A percentile compares a stretch with the other conserved stretches of the same genome.
phyloP scores from a whole-genome alignment of 345 rosid genomes.

The Kernera saxatilis region DNA sequence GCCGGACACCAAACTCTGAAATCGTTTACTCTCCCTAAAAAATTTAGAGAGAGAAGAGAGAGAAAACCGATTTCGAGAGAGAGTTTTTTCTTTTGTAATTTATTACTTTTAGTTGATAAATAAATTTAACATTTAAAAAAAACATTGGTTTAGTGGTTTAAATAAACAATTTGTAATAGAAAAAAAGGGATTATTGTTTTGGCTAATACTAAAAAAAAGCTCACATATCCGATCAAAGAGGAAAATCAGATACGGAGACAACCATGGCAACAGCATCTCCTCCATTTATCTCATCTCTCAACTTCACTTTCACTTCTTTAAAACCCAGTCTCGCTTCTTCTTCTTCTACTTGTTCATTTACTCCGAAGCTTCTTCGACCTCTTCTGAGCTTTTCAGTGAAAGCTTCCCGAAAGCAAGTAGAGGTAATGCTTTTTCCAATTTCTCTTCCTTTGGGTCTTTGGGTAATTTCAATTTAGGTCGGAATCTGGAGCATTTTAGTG shows the following conservation, averaged over 20 bases:
- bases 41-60: too few species aligned
- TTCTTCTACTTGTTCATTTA: neutral
- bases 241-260: neutral
- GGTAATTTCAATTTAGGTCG: neutral
- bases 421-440: constrained; percentile 33
- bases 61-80: too few species aligned
- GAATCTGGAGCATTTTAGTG: neutral
- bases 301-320: constrained; percentile 25
- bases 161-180: too few species aligned
- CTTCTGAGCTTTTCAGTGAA: constrained; percentile 34
- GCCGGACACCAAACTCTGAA: too few species aligned
- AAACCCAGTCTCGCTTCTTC: constrained; percentile 22
- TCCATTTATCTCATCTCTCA: constrained; percentile 44
- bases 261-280: constrained; percentile 42
- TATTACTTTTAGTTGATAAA: too few species aligned
- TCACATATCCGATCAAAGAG: constrained; percentile 4
- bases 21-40: too few species aligned
- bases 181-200: too few species aligned
- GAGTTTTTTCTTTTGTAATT: too few species aligned
- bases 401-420: constrained; percentile 52
- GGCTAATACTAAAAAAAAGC: neutral
- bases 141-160: too few species aligned
- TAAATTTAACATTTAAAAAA: too few species aligned
- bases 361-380: constrained; percentile 32
- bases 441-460: neutral